Evolutionary conservation across 2,329 filamentous ascomycete genomes (phyloP).

Genomic region (Trichophaea hybrida): DNA sequence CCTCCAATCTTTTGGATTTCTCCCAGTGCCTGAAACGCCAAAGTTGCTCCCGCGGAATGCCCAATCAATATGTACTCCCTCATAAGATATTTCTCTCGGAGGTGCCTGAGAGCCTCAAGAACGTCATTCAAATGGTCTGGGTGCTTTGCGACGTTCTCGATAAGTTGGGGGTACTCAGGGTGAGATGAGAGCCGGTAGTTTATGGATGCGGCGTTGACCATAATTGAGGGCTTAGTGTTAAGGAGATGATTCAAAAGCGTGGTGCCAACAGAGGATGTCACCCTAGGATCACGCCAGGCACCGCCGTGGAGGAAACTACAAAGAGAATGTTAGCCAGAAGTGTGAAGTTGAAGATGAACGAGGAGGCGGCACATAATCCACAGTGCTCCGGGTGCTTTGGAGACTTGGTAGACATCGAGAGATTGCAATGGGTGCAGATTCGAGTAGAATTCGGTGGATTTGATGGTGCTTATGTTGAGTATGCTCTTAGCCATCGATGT

Average conservation of each 20-base stretch:
- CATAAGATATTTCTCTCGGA: conserved; percentile 29
- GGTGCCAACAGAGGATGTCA: conserved; percentile 36
- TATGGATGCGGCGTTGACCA: conserved; percentile 28
- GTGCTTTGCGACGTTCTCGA: conserved; percentile 37
- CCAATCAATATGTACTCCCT: conserved; percentile 42
- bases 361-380: not conserved
- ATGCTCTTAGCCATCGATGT: not conserved
- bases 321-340: conserved; percentile 2
- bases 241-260: conserved; percentile 35
- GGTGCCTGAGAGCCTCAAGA: conserved; percentile 36
- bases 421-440: not conserved
- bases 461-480: not conserved
- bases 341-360: not conserved
- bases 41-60: conserved; percentile 49
- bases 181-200: conserved; percentile 28
- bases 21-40: conserved; percentile 45
- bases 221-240: conserved; percentile 31
- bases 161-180: conserved; percentile 34
- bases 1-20: conserved; percentile 31
- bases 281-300: conserved; percentile 46
- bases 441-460: not conserved
- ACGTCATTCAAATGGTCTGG: conserved; percentile 49
- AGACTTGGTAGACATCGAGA: conserved; percentile 1
- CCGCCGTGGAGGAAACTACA: conserved; percentile 46
- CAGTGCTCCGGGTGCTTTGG: not conserved